Conservation (phyloP, 1,284 basidiomycete species). For the Apiotrichum veenhuisii region DNA sequence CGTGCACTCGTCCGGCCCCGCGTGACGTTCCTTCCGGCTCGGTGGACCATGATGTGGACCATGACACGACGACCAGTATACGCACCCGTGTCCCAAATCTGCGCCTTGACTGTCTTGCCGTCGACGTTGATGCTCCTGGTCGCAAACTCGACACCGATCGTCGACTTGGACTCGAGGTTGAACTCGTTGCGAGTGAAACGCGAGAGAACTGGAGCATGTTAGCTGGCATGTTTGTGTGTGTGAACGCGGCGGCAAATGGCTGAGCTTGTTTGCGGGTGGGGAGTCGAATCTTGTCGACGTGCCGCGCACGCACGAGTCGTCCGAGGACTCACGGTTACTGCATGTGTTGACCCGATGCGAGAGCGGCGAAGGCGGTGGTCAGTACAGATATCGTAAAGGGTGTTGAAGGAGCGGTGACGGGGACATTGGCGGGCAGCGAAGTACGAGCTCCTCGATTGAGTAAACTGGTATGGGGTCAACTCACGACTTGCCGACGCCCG, state of each 20-base stretch:
- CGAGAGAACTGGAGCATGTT: constrained; percentile 55
- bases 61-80: constrained; percentile 12
- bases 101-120: constrained; percentile 95
- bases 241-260: neutral
- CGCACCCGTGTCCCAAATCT: constrained; percentile 98
- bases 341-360: neutral
- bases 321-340: constrained; percentile 48
- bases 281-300: neutral
- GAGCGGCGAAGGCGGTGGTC: neutral
- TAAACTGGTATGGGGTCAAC: constrained; percentile 31
- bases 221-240: neutral
- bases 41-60: no score
- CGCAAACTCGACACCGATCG: constrained; percentile 98
- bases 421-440: neutral
- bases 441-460: no score
- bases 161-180: constrained; percentile 97
- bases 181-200: constrained; percentile 99
- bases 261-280: neutral
- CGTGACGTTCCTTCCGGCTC: neutral
- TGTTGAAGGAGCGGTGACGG: neutral
- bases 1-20: neutral
- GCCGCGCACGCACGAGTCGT: neutral
- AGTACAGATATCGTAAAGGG: neutral
- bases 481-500: constrained; percentile 92
- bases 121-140: constrained; percentile 93